Evolutionary conservation across 441 rosid species (phyloP).

Genomic region (Arabidopsis lyrata): DNA sequence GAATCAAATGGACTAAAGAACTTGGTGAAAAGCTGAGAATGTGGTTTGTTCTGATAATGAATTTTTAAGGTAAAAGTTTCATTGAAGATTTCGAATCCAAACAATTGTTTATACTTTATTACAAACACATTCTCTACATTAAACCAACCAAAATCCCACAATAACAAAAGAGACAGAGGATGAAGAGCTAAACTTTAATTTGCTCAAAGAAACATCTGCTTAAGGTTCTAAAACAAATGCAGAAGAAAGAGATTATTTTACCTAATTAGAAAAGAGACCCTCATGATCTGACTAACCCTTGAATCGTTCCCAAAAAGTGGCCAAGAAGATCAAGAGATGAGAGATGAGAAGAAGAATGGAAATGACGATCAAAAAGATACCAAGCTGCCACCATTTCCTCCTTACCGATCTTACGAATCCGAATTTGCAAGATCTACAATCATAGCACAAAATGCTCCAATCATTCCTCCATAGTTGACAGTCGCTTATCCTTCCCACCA

Average conservation of each 20-base stretch:
- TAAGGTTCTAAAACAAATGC: conserved; percentile 34
- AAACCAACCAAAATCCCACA: conserved; percentile 5
- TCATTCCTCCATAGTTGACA: conserved; percentile 69
- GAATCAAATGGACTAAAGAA: conserved; percentile 3
- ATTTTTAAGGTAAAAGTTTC: conserved; percentile 2
- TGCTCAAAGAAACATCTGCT: conserved; percentile 19
- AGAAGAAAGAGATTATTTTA: conserved; percentile 34
- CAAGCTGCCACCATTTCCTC: conserved; percentile 77
- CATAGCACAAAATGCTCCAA: conserved; percentile 55
- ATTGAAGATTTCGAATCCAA: background rate
- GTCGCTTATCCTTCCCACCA: conserved; percentile 39
- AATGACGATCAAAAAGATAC: conserved; percentile 63
- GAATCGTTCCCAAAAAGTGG: conserved; percentile 59
- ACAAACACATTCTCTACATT: conserved; percentile 34
- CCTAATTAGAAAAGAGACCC: conserved; percentile 19
- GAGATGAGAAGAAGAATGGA: conserved; percentile 60
- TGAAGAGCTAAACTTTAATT: conserved; percentile 21
- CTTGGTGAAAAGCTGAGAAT: background rate
- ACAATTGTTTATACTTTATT: conserved; percentile 35
- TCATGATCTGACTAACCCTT: conserved; percentile 20
- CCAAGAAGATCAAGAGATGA: conserved; percentile 64
- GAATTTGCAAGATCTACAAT: conserved; percentile 62
- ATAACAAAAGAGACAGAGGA: conserved; percentile 9
- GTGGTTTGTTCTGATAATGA: background rate
- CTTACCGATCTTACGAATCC: conserved; percentile 58